phyloP scores from a whole-genome alignment of 192 early-diverging fungal species.

The Lunasporangiospora selenospora region DNA sequence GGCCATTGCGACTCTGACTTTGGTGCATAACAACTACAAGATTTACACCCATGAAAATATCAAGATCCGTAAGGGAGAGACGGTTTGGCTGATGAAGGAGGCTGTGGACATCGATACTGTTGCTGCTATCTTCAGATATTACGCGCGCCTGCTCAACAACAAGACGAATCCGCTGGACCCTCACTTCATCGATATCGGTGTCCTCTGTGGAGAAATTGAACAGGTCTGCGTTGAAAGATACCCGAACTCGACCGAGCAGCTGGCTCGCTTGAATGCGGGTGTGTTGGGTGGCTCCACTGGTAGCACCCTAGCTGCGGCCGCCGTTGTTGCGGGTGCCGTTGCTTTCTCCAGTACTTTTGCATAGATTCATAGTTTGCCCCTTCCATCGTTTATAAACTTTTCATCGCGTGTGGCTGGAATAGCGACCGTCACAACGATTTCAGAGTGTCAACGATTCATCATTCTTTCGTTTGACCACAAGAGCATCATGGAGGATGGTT shows the following conservation, averaged over 20 bases:
- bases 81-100: conserved; percentile 72
- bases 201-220: conserved; percentile 55
- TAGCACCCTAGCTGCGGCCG: conserved; percentile 16
- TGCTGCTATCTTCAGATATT: conserved; percentile 69
- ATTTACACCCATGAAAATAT: conserved; percentile 77
- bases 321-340: conserved; percentile 37
- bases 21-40: conserved; percentile 87
- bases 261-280: conserved; percentile 32
- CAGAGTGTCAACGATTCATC: too few species aligned
- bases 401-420: conserved; percentile 4
- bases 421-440: too few species aligned
- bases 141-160: conserved; percentile 63
- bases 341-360: conserved; percentile 24
- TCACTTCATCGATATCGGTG: conserved; percentile 67
- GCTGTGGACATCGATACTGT: conserved; percentile 63
- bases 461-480: background rate
- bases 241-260: conserved; percentile 31
- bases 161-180: conserved; percentile 69
- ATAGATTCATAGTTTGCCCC: too few species aligned
- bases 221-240: conserved; percentile 28
- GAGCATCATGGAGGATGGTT: background rate
- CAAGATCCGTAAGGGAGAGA: conserved; percentile 94
- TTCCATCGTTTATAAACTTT: too few species aligned
- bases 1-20: conserved; percentile 91
- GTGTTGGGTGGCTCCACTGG: conserved; percentile 37